phyloP scores from a whole-genome alignment of 2,329 filamentous ascomycete genomes.

The Westerdykella aurantiaca region DNA sequence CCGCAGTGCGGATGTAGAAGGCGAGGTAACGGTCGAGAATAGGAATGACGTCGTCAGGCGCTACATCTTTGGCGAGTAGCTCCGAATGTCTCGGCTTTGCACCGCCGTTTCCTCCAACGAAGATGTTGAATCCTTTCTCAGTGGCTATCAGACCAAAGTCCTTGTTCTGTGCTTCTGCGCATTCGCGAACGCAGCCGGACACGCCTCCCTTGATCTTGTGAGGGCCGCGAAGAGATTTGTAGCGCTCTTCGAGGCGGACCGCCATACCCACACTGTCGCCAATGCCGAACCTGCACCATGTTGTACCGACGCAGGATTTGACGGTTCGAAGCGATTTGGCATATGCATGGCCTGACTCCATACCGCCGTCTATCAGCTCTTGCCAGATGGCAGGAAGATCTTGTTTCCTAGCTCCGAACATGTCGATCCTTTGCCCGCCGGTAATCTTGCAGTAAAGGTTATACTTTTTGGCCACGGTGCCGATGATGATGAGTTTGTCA shows the following conservation, averaged over 20 bases:
- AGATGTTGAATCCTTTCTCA: conserved; percentile 90
- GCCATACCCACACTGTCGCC: conserved; percentile 90
- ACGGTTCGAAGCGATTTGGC: conserved; percentile 84
- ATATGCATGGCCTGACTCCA: conserved; percentile 89
- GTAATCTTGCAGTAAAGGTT: conserved; percentile 87
- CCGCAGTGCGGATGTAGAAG: conserved; percentile 89
- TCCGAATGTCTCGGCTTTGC: conserved; percentile 78
- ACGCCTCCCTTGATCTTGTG: conserved; percentile 92
- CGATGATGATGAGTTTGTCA: conserved; percentile 77
- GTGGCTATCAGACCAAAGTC: conserved; percentile 91
- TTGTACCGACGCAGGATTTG: conserved; percentile 86
- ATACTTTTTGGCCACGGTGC: conserved; percentile 77
- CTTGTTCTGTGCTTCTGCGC: conserved; percentile 87
- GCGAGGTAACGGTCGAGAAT: conserved; percentile 85
- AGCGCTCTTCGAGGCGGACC: conserved; percentile 78
- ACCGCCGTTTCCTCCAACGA: conserved; percentile 83
- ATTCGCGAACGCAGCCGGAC: conserved; percentile 86
- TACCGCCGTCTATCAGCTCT: conserved; percentile 70
- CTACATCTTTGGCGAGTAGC: conserved; percentile 78
- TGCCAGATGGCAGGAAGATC: conserved; percentile 79
- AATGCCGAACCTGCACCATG: conserved; percentile 85
- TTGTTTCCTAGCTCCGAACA: conserved; percentile 87
- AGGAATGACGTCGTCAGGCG: conserved; percentile 72
- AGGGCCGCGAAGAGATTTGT: conserved; percentile 82
- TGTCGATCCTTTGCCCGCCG: conserved; percentile 82